phyloP scores from a whole-genome alignment of 208 protist species.

The Trypanosoma melophagium region DNA sequence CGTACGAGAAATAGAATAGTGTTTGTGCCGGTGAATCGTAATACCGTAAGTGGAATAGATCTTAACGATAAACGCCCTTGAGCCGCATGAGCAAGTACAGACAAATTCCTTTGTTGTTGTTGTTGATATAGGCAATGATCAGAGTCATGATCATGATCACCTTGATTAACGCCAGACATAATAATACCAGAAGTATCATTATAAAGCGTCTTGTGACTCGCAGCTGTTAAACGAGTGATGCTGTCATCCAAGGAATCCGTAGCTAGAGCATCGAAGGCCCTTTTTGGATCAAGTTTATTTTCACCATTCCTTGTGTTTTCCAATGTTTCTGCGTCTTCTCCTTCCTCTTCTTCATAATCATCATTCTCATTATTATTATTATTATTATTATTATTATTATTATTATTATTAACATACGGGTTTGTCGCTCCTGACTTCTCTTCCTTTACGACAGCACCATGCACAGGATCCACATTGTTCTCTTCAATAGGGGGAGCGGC shows the following conservation, averaged over 20 bases:
- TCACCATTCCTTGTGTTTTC: not conserved
- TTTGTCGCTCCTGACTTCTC: too few relatives aligned
- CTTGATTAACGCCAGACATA: too few relatives aligned
- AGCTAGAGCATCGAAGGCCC: constrained; percentile 1
- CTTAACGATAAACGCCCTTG: not conserved
- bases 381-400: constrained; percentile 8
- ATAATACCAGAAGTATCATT: too few relatives aligned
- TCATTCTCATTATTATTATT: constrained; percentile 17
- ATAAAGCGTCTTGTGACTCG: too few relatives aligned
- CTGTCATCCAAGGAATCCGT: too few relatives aligned
- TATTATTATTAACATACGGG: constrained; percentile 22
- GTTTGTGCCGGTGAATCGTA: constrained; percentile 21
- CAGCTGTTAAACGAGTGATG: too few relatives aligned
- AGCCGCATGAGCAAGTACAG: too few relatives aligned
- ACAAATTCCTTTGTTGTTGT: too few relatives aligned
- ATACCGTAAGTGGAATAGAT: not conserved
- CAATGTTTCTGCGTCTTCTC: constrained; percentile 20
- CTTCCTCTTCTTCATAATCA: constrained; percentile 6
- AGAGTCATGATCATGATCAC: too few relatives aligned
- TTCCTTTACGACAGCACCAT: too few relatives aligned
- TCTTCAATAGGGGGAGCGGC: constrained; percentile 43
- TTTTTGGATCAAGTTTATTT: constrained; percentile 18
- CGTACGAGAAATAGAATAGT: constrained; percentile 23
- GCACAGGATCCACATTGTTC: too few relatives aligned
- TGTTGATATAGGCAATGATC: too few relatives aligned